These are phyloP conservation scores for Sporobolomyces roseus DNA, from an alignment of 768 basidiomycete species.

Conservation along the genomic window DNA sequence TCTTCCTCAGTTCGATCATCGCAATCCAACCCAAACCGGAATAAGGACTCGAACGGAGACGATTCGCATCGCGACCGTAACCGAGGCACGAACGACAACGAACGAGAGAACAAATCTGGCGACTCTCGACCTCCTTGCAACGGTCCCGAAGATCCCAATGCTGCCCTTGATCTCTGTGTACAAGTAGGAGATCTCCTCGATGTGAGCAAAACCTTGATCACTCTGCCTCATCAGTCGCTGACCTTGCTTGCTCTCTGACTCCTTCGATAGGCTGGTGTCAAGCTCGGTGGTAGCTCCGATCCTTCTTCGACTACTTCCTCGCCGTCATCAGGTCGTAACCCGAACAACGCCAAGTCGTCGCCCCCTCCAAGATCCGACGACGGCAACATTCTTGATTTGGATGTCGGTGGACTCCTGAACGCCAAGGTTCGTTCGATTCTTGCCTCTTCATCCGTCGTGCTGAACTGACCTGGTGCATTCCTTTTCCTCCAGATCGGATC, in stretches of 20 bases:
- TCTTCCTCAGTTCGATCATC: neutral
- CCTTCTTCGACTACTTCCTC: conserved; percentile 5
- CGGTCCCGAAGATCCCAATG: conserved; percentile 9
- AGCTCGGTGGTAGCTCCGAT: neutral
- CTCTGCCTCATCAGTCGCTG: neutral
- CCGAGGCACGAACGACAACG: neutral
- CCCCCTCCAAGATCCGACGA: neutral
- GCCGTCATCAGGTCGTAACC: neutral
- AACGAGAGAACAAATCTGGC: neutral
- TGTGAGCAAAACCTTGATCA: neutral
- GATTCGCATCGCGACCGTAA: too few relatives aligned
- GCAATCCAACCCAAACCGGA: neutral
- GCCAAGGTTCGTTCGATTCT: conserved; percentile 8
- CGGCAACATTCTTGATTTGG: conserved; percentile 19
- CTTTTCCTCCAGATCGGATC: neutral
- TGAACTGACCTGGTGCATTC: neutral
- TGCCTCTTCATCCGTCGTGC: neutral
- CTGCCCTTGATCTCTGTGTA: conserved; percentile 5
- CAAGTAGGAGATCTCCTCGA: conserved; percentile 19
- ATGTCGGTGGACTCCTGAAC: conserved; percentile 10
- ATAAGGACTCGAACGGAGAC: too few relatives aligned
- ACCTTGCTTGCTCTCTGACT: neutral
- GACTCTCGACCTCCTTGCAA: conserved; percentile 9
- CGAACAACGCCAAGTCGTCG: neutral
- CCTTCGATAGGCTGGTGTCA: neutral